Percentiles rank a stretch among this genome's conserved stretches.
Conservation (phyloP, 306 rosid genomes). For the Pyrus bretschneideri region DNA sequence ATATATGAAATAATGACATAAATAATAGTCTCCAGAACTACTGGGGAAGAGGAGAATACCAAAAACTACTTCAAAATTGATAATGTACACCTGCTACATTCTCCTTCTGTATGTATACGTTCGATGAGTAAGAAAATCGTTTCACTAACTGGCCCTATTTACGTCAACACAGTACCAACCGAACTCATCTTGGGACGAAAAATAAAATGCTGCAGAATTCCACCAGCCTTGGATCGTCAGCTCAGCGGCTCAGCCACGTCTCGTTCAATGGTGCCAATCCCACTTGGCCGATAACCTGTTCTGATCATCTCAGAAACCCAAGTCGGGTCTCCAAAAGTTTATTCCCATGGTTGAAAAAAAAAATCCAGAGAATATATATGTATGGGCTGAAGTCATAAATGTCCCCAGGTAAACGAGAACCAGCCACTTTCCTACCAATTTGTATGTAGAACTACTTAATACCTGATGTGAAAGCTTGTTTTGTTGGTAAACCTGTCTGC, state of each 20-base stretch:
- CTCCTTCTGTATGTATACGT: conserved; percentile 45
- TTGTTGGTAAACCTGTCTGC: conserved; percentile 57
- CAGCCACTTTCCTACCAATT: conserved; percentile 27
- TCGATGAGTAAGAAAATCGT: conserved; percentile 26
- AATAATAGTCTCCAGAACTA: background rate
- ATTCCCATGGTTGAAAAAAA: conserved; percentile 64
- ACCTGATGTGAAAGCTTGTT: conserved; percentile 49
- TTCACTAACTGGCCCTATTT: conserved; percentile 38
- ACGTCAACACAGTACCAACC: conserved; percentile 41
- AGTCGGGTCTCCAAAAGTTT: conserved; percentile 42
- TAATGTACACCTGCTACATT: conserved; percentile 68
- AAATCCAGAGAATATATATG: conserved; percentile 53
- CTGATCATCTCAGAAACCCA: conserved; percentile 38
- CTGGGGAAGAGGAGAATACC: conserved; percentile 17
- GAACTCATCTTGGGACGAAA: conserved; percentile 40
- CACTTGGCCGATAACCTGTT: conserved; percentile 24
- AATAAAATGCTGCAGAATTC: conserved; percentile 30
- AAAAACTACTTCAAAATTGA: conserved; percentile 64
- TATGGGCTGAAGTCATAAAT: conserved; percentile 37
- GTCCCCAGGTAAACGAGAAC: conserved; percentile 22
- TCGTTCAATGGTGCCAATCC: conserved; percentile 30
- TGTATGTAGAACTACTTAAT: conserved; percentile 29
- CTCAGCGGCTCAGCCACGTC: background rate
- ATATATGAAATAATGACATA: background rate
- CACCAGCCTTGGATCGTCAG: conserved; percentile 13